phyloP scores from a whole-genome alignment of 768 basidiomycete species.

The Mycena kentingensis region DNA sequence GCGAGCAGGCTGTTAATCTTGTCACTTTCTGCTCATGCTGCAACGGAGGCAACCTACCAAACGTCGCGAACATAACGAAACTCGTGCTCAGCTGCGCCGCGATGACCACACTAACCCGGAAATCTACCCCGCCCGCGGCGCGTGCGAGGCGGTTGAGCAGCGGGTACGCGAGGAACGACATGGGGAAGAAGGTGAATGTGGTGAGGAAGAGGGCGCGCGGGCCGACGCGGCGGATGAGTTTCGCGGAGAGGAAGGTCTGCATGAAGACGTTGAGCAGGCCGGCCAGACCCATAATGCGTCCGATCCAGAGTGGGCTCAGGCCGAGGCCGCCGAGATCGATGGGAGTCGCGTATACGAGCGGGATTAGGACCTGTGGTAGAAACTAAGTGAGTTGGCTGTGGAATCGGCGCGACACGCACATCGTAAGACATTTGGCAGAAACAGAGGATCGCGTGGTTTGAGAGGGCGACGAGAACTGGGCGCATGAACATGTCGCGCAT shows the following conservation, averaged over 20 bases:
- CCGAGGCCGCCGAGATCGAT: constrained; percentile 52
- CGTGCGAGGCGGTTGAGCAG: constrained; percentile 20
- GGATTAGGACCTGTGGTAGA: constrained; percentile 10
- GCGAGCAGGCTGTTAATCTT: constrained; percentile 28
- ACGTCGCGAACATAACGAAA: constrained; percentile 22
- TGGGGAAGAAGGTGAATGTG: constrained; percentile 13
- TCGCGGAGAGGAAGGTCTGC: constrained; percentile 29
- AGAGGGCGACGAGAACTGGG: constrained; percentile 10
- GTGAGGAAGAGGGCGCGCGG: constrained; percentile 17
- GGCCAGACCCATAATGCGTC: constrained; percentile 45
- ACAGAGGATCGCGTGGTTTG: constrained; percentile 8
- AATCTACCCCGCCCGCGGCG: constrained; percentile 18
- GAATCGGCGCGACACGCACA: neutral
- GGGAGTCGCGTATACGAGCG: constrained; percentile 43
- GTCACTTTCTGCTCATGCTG: neutral
- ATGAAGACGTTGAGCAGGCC: constrained; percentile 49
- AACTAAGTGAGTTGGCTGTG: neutral
- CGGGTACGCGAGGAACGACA: constrained; percentile 20
- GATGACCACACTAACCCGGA: constrained; percentile 20
- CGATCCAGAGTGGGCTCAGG: constrained; percentile 50
- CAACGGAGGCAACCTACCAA: constrained; percentile 7
- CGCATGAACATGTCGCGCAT: constrained; percentile 13
- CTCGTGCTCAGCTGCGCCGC: constrained; percentile 17
- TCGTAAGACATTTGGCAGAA: constrained; percentile 18
- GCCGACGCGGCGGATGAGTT: constrained; percentile 13